Conservation (phyloP, 2,329 filamentous ascomycete genomes). For the Penicillium digitatum region DNA sequence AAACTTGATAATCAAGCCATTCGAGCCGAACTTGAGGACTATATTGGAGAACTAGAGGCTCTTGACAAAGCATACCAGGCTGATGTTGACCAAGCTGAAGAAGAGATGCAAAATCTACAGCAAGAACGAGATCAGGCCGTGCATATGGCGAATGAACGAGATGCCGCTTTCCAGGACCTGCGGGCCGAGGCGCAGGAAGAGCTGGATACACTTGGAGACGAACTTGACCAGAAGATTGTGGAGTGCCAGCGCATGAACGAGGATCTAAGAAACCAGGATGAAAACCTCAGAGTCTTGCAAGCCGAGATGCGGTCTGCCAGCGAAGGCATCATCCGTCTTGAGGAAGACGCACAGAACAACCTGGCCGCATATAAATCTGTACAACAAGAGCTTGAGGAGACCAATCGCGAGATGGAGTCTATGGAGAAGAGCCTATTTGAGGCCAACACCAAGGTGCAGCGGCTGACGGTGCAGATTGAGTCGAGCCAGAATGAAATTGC, state of each 20-base stretch:
- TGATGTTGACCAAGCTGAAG: conserved; percentile 73
- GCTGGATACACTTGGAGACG: conserved; percentile 55
- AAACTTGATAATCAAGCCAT: conserved; percentile 89
- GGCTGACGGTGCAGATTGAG: conserved; percentile 85
- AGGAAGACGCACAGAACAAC: conserved; percentile 82
- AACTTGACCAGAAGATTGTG: conserved; percentile 67
- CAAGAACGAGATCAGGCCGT: conserved; percentile 82
- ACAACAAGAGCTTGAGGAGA: conserved; percentile 75
- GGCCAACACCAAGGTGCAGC: conserved; percentile 79
- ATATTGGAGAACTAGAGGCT: conserved; percentile 72
- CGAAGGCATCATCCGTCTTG: conserved; percentile 77
- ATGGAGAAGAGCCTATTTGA: conserved; percentile 81
- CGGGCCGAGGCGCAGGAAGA: conserved; percentile 58
- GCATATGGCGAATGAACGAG: conserved; percentile 64
- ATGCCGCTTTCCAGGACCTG: conserved; percentile 49
- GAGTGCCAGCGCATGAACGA: conserved; percentile 67
- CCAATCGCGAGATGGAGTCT: conserved; percentile 80
- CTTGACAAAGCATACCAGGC: conserved; percentile 70
- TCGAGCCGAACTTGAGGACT: conserved; percentile 74
- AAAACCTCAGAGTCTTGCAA: conserved; percentile 88
- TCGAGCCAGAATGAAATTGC: conserved; percentile 89
- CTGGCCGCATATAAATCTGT: conserved; percentile 74
- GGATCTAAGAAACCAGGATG: conserved; percentile 70
- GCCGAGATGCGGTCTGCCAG: conserved; percentile 90
- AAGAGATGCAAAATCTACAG: conserved; percentile 74